phyloP scores from a whole-genome alignment of 1,139 yeast genomes.

The Saccharomycopsis phalli region DNA sequence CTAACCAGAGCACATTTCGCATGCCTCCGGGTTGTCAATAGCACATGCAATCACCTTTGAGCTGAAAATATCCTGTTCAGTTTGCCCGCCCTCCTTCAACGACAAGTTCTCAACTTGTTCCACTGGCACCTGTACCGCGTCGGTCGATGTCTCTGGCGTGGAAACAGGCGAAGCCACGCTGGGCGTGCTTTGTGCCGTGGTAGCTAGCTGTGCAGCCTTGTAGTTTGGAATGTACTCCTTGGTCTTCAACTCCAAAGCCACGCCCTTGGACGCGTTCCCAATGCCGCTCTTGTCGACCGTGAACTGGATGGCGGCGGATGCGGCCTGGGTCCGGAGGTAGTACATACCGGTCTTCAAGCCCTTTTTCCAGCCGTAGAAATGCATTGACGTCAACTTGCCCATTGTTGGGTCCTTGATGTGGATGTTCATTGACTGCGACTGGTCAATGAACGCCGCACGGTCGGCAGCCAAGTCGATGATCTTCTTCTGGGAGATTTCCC shows the following conservation, averaged over 20 bases:
- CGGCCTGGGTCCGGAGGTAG: conserved; percentile 91
- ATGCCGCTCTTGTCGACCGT: conserved; percentile 59
- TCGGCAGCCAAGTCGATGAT: conserved; percentile 95
- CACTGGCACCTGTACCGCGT: conserved; percentile 21
- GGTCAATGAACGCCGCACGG: conserved; percentile 88
- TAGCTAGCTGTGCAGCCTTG: background rate
- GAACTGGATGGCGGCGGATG: conserved; percentile 88
- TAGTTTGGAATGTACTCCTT: conserved; percentile 18
- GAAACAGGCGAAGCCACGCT: conserved; percentile 34
- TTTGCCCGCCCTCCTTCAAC: conserved; percentile 29
- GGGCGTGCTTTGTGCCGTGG: background rate
- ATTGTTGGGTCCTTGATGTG: conserved; percentile 80
- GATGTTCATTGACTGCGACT: conserved; percentile 85
- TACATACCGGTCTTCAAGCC: conserved; percentile 98
- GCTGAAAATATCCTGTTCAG: conserved; percentile 66
- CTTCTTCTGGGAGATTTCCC: conserved; percentile 89
- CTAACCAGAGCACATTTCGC: conserved; percentile 98
- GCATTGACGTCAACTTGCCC: conserved; percentile 95
- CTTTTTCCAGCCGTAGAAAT: conserved; percentile 94
- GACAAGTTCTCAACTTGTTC: conserved; percentile 22
- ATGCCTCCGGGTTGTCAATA: conserved; percentile 90
- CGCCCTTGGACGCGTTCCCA: conserved; percentile 39
- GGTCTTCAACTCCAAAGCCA: conserved; percentile 17
- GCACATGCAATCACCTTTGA: conserved; percentile 95
- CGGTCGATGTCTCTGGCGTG: conserved; percentile 39